phyloP scores from a whole-genome alignment of 2,329 filamentous ascomycete species.

The Colletotrichum trifolii region DNA sequence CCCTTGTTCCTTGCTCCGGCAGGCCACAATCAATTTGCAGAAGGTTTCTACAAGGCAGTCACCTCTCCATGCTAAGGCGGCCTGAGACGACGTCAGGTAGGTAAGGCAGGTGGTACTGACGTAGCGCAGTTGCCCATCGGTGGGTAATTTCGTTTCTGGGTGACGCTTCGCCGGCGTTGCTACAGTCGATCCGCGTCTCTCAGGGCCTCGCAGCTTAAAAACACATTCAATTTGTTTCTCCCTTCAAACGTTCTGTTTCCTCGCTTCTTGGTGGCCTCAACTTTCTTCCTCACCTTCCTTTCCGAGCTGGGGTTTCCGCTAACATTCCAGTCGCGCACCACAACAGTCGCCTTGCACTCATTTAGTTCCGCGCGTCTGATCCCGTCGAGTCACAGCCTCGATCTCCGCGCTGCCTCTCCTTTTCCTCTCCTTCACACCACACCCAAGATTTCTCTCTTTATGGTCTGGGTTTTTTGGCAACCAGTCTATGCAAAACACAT shows the following conservation, averaged over 20 bases:
- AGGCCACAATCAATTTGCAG: no score
- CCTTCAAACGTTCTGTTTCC: slow-evolving; percentile 32
- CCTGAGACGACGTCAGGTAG: no score
- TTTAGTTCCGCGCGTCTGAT: slow-evolving; percentile 21
- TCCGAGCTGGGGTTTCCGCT: slow-evolving; percentile 8
- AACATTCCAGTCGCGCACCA: slow-evolving; percentile 30
- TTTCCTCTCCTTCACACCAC: slow-evolving; percentile 22
- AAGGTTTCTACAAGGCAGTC: no score
- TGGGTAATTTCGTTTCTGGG: no score
- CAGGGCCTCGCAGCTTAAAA: no score
- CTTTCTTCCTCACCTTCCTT: background rate
- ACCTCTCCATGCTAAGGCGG: no score
- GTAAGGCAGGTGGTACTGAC: no score
- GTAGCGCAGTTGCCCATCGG: no score
- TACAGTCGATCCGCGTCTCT: background rate
- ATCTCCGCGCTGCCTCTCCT: slow-evolving; percentile 28
- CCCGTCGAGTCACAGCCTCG: slow-evolving; percentile 7
- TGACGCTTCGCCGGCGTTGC: background rate
- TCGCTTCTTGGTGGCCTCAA: slow-evolving; percentile 13
- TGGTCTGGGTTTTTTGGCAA: slow-evolving; percentile 36
- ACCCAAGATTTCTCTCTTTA: slow-evolving; percentile 24
- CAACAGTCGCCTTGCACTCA: slow-evolving; percentile 21
- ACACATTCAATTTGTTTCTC: slow-evolving; percentile 23
- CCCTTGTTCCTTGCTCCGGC: no score
- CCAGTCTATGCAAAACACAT: slow-evolving; percentile 31